Base-by-base conservation (phyloP, 805 yeast genomes). In the Nakazawaea laoshanensis region DNA sequence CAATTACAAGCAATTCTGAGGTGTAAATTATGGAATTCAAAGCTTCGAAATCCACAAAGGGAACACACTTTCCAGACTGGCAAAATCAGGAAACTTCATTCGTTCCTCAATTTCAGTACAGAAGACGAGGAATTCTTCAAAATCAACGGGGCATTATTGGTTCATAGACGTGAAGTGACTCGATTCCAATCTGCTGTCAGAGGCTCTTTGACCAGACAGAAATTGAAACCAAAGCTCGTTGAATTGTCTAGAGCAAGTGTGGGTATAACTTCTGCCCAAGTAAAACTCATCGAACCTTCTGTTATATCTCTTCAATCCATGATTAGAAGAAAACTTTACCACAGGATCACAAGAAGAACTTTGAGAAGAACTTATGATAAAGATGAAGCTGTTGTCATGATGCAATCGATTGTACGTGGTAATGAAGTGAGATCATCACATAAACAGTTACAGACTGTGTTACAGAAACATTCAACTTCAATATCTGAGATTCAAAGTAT, bases 1-100 rank as follows among this genome's bases (percentile, higher is more conserved):
- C 50, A 47, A 7, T 54, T 80, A 14, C 75, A 74, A 44, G 56
- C 79, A 0, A 43, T 63, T 0, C 54, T 69, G 6, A 63, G 84
- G 50, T 83, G 84, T 7, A 48, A 35, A 11, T 52, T 29, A 61
- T 48, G 42, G 21, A 26, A 38, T 11, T 41, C 41, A 10, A 41
- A 29, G 8, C 30, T 21, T 5, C 39, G 32, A 10, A 19, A 24
- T 14, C 32, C 45, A 2, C n/a, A n/a, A n/a, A n/a, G n/a, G n/a
- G n/a, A n/a, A n/a, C n/a, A n/a, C n/a, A 27, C 34, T 7, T 39
- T 40, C 17, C 40, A 44, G 42, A 47, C 52, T 29, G 39, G 46
- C 21, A 60, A 59, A 3, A 44, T 67, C 3, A 49, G 63, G 6
- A 48, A 47, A 2, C 45, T 72, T 14, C 74, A 69, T 46, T 49